Base-by-base conservation (phyloP, 768 basidiomycete species). In the Nidularia pulvinata region DNA sequence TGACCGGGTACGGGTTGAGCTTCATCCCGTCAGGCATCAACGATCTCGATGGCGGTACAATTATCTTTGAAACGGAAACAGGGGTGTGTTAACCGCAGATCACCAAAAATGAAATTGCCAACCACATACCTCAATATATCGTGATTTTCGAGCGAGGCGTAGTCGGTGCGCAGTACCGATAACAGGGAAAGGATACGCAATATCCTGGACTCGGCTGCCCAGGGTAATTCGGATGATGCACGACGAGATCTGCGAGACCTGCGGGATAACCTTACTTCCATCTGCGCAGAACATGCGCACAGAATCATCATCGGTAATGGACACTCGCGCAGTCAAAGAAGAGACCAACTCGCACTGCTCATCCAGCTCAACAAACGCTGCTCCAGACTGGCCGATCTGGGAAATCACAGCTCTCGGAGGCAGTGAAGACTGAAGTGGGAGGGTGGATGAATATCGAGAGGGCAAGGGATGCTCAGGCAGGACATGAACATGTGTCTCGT, bases 141-240 rank as follows among this genome's bases (percentile, higher is more conserved):
- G 70, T 1, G 82, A 85, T 57, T 80, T 83, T 37, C 84, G 72
- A 7, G 84, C 84, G 34, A 85, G 58, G 4, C 81, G 73, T 7
- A 77, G 59, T 57, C 70, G 80, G 1, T 62, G 49, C 13, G 67
- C 66, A 16, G 58, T 54, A 4, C 69, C 68, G 33, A 74, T 59
- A 7, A 84, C 64, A 7, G 79, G 79, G 45, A 79, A 74, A 0
- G 81, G 81, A 44, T 73, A 82, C 1, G 46, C 6, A 6, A 82
- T 53, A 34, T 51, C 47, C 48, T 72, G 60, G 4, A 52, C 33
- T 50, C 65, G 61, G 1, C 54, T 37, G 2, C 59, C 63, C 54
- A 78, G 57, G 3, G 56, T 55, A 9, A 75, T 61, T 10, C 59
- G 52, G 55, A 79, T 67, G 7, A 57, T 60, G 49, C 60, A 70